Conservation (phyloP, 2,329 filamentous ascomycete species). For the Colletotrichum lindemuthianum region DNA sequence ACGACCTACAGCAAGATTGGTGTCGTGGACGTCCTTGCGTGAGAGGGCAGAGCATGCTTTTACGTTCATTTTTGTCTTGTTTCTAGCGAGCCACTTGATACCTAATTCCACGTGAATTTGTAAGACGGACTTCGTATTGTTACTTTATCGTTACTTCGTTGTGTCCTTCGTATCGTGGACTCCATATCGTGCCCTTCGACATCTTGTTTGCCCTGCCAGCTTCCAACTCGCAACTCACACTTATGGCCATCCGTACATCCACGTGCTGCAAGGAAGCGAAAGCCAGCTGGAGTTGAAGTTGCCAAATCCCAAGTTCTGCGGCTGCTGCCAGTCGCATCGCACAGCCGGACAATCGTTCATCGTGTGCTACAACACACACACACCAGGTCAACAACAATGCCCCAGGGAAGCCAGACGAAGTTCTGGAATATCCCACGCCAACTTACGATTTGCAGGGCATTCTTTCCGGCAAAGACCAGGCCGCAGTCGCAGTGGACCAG, state of each 20-base stretch:
- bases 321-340: neutral
- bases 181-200: no score
- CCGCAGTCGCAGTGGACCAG: neutral
- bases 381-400: neutral
- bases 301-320: neutral
- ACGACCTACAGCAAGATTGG: slow-evolving; percentile 34
- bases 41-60: neutral
- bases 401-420: neutral
- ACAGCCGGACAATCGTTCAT: neutral
- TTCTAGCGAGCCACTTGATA: neutral
- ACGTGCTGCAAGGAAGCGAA: neutral
- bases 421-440: no score
- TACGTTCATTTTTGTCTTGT: no score
- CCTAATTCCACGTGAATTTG: neutral
- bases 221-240: neutral
- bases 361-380: neutral
- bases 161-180: no score
- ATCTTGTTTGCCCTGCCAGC: no score
- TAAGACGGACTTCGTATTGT: no score
- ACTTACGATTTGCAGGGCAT: slow-evolving; percentile 1
- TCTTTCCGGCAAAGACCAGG: neutral
- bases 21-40: slow-evolving; percentile 18
- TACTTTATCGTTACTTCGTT: no score
- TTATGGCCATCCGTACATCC: neutral
- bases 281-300: slow-evolving; percentile 4